Evolutionary conservation across 495 filamentous ascomycete genomes (phyloP).

Genomic region (Venustampulla echinocandica): DNA sequence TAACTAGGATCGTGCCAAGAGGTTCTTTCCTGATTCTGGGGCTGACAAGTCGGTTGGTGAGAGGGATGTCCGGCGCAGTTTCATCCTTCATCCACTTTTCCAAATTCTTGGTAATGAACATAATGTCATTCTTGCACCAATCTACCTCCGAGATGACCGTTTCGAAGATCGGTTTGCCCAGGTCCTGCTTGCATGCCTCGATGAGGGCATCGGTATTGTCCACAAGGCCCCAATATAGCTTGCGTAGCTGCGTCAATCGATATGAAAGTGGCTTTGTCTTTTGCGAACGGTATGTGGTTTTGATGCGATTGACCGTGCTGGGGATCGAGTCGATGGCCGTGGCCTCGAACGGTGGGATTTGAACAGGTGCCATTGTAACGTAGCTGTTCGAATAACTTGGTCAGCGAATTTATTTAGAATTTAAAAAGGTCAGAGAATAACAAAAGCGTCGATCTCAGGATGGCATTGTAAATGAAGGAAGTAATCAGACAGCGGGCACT

Average conservation of each 20-base stretch:
- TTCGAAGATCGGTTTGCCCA: constrained; percentile 67
- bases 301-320: constrained; percentile 44
- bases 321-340: constrained; percentile 62
- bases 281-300: constrained; percentile 61
- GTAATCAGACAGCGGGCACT: too few species aligned
- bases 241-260: constrained; percentile 75
- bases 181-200: constrained; percentile 64
- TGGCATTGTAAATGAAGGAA: too few species aligned
- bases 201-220: constrained; percentile 63
- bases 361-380: constrained; percentile 20
- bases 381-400: neutral
- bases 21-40: constrained; percentile 85
- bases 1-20: constrained; percentile 71
- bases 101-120: constrained; percentile 67
- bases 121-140: constrained; percentile 69
- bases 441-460: too few species aligned
- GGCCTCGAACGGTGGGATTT: constrained; percentile 50
- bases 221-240: constrained; percentile 84
- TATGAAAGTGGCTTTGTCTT: constrained; percentile 76
- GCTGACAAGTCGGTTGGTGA: constrained; percentile 54
- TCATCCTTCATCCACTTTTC: constrained; percentile 79
- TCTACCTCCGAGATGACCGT: constrained; percentile 58
- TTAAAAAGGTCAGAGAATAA: neutral
- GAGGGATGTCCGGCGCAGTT: constrained; percentile 54
- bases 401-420: neutral